phyloP scores from a whole-genome alignment of 176 grass and related monocot species.

The Ampelocalamus luodianensis region DNA sequence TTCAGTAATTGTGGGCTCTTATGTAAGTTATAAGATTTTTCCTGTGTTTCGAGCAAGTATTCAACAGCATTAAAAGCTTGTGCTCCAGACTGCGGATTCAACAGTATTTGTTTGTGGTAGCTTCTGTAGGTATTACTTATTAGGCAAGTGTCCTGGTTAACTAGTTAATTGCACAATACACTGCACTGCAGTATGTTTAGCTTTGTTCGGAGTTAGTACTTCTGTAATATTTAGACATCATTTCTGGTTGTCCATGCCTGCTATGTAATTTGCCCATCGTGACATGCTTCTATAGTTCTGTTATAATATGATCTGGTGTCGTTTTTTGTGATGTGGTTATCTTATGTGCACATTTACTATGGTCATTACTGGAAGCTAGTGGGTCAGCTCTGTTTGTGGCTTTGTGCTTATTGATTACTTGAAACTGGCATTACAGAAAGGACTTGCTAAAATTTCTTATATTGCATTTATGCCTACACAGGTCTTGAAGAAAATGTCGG shows the following conservation, averaged over 20 bases:
- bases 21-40: background rate
- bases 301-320: background rate
- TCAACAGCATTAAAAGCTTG: background rate
- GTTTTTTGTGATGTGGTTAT: background rate
- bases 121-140: background rate
- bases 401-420: constrained; percentile 18
- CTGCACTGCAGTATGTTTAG: background rate
- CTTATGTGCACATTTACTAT: constrained; percentile 3
- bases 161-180: background rate
- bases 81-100: background rate
- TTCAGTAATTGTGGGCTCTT: background rate
- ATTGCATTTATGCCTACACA: constrained; percentile 39
- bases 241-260: background rate
- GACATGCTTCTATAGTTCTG: constrained; percentile 1
- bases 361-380: background rate
- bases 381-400: background rate
- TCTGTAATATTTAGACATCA: background rate
- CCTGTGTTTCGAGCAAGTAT: background rate
- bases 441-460: constrained; percentile 3
- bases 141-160: background rate
- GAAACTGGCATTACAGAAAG: constrained; percentile 14
- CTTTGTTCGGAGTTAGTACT: background rate
- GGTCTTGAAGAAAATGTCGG: constrained; percentile 87
- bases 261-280: background rate
- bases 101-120: background rate